Evolutionary conservation across 1,284 basidiomycete species (phyloP).

Genomic region (Ceratobasidium sp.): DNA sequence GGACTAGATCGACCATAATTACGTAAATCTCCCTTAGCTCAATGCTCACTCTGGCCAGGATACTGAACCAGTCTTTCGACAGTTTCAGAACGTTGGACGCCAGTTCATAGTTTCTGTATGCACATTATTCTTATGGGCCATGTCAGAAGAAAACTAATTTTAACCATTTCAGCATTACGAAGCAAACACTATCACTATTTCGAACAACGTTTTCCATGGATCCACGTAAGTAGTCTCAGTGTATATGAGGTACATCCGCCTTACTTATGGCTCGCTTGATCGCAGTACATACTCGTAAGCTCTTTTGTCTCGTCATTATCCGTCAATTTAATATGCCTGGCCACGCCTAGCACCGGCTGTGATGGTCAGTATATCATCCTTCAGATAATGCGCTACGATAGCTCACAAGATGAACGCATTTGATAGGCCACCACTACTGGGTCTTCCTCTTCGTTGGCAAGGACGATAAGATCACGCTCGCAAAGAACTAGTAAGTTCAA

Average conservation of each 20-base stretch:
- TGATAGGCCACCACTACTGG: slow-evolving; percentile 30
- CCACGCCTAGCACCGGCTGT: neutral
- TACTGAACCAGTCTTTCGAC: neutral
- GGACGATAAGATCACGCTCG: slow-evolving; percentile 33
- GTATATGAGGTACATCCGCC: no score
- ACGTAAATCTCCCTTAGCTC: neutral
- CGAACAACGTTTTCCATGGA: neutral
- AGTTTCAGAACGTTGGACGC: slow-evolving; percentile 41
- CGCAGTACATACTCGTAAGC: slow-evolving; percentile 44
- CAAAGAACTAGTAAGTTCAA: slow-evolving; percentile 36
- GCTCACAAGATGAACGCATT: neutral
- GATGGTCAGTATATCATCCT: neutral
- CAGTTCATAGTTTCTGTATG: slow-evolving; percentile 41
- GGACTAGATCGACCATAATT: slow-evolving; percentile 53
- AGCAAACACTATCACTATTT: neutral
- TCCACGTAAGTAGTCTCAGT: neutral
- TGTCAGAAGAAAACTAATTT: no score
- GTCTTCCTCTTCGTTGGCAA: slow-evolving; percentile 29
- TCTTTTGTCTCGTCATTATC: neutral
- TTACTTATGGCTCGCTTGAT: neutral
- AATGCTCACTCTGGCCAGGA: neutral
- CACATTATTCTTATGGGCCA: no score
- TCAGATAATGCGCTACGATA: neutral
- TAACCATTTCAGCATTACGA: slow-evolving; percentile 27
- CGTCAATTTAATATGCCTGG: neutral